Evolutionary conservation across 768 basidiomycete species (phyloP), one percentile per base, ranked within the genome.

Genomic region (Rhizopogon sp.): DNA sequence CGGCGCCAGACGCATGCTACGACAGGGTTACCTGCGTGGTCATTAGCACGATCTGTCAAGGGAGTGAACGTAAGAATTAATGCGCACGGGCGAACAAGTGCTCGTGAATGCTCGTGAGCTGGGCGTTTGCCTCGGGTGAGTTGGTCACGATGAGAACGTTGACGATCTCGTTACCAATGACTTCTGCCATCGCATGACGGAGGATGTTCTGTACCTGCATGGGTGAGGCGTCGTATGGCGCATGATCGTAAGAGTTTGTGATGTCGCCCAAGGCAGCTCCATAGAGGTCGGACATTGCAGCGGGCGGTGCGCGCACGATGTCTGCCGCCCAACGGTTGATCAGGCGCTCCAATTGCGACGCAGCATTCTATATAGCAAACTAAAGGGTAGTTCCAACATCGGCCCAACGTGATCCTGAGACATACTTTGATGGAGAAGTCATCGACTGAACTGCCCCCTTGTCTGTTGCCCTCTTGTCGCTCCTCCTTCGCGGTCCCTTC

Each of bases 1-100:
- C 90, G 82, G 22, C 92, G 82, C 92, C 92, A 94, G 17, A 94
- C 91, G 40, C 82, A 80, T 0, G 92, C 92, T n/a, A 94, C 90
- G 4, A 89, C 85, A 11, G 92, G 85, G 63, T 93, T 89, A 50
- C 89, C 90, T 93, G 62, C 43, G 31, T 9, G 10, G 14, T 49
- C 50, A 14, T 47, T 22, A 56, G 54, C 28, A 45, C 11, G 35
- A 37, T 49, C 17, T 9, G 14, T 33, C 17, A 46, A 49, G 17
- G 35, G 20, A 49, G 33, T 2, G 8, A 49, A 49, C 31, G 4
- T 40, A 17, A 28, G 17, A 28, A 50, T 13, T 43, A 31, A 42
- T 2, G 3, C 90, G 66, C 64, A 91, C 92, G 82, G 25, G 85
- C 77, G 62, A 94, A 93, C 51, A 94, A 80, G 61, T 93, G 88